Base-by-base conservation (phyloP, 371 early-diverging fungal species). In the Mucor sp. region DNA sequence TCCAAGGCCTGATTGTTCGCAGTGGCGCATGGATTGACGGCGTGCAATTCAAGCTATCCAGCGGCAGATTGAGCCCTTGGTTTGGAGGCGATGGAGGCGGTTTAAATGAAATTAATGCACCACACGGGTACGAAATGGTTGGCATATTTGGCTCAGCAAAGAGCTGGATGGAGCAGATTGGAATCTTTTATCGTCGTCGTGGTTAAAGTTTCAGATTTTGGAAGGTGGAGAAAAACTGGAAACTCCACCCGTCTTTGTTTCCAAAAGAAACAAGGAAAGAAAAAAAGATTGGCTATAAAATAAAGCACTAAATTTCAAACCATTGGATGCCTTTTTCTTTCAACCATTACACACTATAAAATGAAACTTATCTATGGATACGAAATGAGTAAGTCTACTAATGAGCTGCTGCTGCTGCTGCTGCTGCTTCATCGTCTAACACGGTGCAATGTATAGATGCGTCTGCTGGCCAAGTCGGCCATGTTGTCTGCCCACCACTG, bases 1-100 rank as follows among this genome's bases (percentile, higher is more conserved):
- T 89, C 55, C 71, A 71, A 28, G 71, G 76, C 4, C 61, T 90
- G 12, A 28, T 75, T 23, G 81, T 87, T 19, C 68, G 77, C 1
- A 66, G 81, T 25, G 90, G 90, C 21, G 82, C 76, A 48, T 89
- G 85, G 83, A 80, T 90, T 57, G 90, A 90, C 67, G 89, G 90
- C 0, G 35, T 90, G 0, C 85, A 87, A 65, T 76, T 89, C 61
- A 71, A 78, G 33, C 76, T 86, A 1, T 71, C 68, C n/a, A 69
- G 66, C 35, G 88, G 89, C 25, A 70, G 75, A 25, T 17, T 61
- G 19, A 80, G 74, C 56, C 83, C 78, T 12, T 90, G 90, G 90
- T 80, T 68, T 70, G 90, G 90, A 65, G 85, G 86, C 19, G 47
- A 60, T 9, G 88, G 89, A 21, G 90, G 90, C 0, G 65, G 74